phyloP scores from a whole-genome alignment of 2,329 filamentous ascomycete genomes.

The Colletotrichum orchidophilum region DNA sequence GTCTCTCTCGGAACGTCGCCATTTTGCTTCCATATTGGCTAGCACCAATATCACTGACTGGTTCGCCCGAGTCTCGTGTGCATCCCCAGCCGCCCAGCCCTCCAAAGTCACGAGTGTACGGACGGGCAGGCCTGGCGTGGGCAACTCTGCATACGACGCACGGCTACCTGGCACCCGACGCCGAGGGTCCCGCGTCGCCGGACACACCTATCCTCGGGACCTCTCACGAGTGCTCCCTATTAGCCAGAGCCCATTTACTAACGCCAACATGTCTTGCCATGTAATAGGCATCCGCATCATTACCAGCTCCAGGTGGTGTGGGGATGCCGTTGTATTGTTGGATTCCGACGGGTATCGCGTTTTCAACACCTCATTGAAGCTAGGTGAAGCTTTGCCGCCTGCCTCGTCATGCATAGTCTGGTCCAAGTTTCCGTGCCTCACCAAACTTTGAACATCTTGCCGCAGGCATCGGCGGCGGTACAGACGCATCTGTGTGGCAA shows the following conservation, averaged over 20 bases:
- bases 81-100: constrained; percentile 15
- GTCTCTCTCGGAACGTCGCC: background rate
- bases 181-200: constrained; percentile 17
- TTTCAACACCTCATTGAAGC: background rate
- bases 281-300: background rate
- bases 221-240: background rate
- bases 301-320: background rate
- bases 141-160: constrained; percentile 24
- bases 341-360: background rate
- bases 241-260: background rate
- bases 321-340: background rate
- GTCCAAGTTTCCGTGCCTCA: background rate
- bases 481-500: constrained; percentile 4
- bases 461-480: background rate
- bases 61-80: constrained; percentile 6
- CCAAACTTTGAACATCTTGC: background rate
- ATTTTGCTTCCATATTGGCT: background rate
- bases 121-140: constrained; percentile 16
- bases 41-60: constrained; percentile 13
- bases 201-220: constrained; percentile 15
- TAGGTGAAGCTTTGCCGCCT: background rate
- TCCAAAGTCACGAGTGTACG: constrained; percentile 5
- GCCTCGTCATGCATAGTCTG: background rate
- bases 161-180: constrained; percentile 13
- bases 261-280: constrained; percentile 1